Base-by-base conservation (phyloP, 2,329 filamentous ascomycete genomes). In the Rutstroemia sp. region DNA sequence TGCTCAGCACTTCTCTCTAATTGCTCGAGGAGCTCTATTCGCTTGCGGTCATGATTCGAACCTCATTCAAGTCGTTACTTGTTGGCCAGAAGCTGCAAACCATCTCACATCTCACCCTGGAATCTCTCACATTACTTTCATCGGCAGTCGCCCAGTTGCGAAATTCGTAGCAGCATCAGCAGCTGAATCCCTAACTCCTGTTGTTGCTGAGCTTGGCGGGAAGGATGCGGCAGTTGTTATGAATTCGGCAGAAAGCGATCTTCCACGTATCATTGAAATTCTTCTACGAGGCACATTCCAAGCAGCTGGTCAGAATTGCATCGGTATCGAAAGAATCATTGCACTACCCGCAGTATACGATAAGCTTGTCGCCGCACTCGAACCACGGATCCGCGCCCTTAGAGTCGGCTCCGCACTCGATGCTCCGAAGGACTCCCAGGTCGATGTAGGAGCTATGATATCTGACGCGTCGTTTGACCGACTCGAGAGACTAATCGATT, bases 281-380 rank as follows among this genome's bases (percentile, higher is more conserved):
- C 81, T 97, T 60, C 86, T 99, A 74, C 84, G 94, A 53, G 94
- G 92, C 52, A 90, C 89, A 9, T 99, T 97, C 73, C 94, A 99
- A 72, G 91, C 91, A 51, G 87, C 91, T 16, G 94, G 94, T 1
- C 94, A 99, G 72, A 99, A 99, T 74, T 99, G 94, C 73, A 92
- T 99, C 68, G 94, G 94, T 55, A 92, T 96, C 63, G 94, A 99
- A 75, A 88, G 94, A 56, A 86, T 97, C 67, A 86, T 97, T 64
- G 89, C 87, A 23, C 80, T 88, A 16, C 86, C 89, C 1, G 76
- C 75, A n/a, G 78, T 89, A 51, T 95, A 97, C 74, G 78, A 87
- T 60, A 76, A 77, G 56, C 80, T 99, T 21, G 74, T 96, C 52
- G 72, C 77, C 5, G 77, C 84, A 59, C 81, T 99, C 19, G 80